Evolutionary conservation across 1,284 basidiomycete genomes (phyloP), one percentile per base, ranked within the genome.

Genomic region (Anthracocystis setariae): DNA sequence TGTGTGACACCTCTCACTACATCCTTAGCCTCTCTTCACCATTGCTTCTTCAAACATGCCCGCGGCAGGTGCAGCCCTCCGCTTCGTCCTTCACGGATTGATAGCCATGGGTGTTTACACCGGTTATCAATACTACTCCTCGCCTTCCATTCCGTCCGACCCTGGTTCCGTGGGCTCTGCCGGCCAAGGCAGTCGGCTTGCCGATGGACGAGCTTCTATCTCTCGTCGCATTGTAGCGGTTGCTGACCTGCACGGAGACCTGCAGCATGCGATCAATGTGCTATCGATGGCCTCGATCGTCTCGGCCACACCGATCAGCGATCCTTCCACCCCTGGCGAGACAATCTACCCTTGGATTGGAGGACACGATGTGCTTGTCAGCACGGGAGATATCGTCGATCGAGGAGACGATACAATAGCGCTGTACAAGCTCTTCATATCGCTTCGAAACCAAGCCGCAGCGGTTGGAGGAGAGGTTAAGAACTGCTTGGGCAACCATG

Each of bases 301-400:
- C 20, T 63, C 62, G 2, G 15, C 53, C 5, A 17, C 46, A 8
- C 2, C 46, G 3, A n/a, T 35, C n/a, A 12, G 4, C 32, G 5
- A 24, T 0, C 32, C 44, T 27, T 46, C 44, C n/a, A 12, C 23
- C 10, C 32, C 44, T 17, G 25, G 29, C 29, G 29, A 29, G 29
- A 29, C 29, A 29, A 29, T 10, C 18, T 27, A 23, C 29, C 20
- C 27, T 4, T 82, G 78, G 79, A 54, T 58, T 7, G 80, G 62
- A 2, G 80, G 81, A 1, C 60, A 73, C 43, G 74, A 73, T 29
- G 53, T 79, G 7, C 76, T 82, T 3, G 77, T 81, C 1, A 74
- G 69, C 13, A 82, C 81, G 1, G 81, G 81, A 13, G 81, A 82
- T 60, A 79, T 80, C 32, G 80, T 82, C 2, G 81, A 82, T 52